Evolutionary conservation across 208 protist genomes (phyloP).

Genomic region (Acanthamoeba royreba): DNA sequence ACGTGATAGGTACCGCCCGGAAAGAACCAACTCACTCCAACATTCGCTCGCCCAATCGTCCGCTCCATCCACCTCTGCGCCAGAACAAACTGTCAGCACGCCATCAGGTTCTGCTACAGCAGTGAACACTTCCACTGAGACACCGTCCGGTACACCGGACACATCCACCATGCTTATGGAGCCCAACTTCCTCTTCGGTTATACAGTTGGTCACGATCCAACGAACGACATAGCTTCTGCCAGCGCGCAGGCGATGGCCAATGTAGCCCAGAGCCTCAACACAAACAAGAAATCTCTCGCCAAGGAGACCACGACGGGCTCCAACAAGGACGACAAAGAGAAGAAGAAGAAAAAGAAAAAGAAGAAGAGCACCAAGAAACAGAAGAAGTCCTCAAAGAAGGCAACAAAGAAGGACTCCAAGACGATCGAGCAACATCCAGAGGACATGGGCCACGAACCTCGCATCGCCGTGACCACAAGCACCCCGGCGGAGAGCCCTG

Average conservation of each 20-base stretch:
- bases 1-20: background rate
- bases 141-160: no score
- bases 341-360: slow-evolving; percentile 1
- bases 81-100: background rate
- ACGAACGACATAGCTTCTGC: background rate
- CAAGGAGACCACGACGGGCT: background rate
- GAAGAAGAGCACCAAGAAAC: background rate
- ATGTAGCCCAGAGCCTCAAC: background rate
- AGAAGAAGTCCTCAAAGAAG: background rate
- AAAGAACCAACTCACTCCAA: no score
- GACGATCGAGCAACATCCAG: no score
- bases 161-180: no score
- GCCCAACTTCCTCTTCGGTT: background rate
- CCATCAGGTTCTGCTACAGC: background rate
- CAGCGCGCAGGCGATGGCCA: background rate
- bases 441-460: no score
- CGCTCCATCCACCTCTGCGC: background rate
- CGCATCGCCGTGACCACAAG: no score
- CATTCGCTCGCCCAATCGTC: background rate
- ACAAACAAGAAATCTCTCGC: background rate
- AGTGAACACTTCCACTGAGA: no score
- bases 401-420: background rate
- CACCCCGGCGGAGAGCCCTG: background rate
- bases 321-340: background rate
- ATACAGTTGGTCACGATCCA: background rate